Evolutionary conservation across 768 basidiomycete genomes (phyloP).

Genomic region (Rhodotorula diobovata): DNA sequence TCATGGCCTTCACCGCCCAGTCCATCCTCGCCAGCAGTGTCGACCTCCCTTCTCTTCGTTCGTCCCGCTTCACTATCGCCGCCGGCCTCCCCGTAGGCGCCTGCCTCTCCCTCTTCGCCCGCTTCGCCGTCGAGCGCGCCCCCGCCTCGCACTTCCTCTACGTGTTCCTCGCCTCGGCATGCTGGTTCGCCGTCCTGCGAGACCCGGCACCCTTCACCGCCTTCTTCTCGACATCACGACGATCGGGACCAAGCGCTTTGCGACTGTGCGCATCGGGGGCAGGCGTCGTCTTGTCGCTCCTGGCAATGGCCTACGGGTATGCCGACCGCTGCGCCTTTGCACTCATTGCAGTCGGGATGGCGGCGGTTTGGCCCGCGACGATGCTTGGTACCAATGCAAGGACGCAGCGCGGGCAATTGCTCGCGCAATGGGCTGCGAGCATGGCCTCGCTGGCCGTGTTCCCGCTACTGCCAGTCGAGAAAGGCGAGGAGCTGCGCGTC

Average conservation of each 20-base stretch:
- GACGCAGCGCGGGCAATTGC: constrained; percentile 50
- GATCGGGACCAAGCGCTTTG: not conserved
- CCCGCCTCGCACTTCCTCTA: constrained; percentile 74
- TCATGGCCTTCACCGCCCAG: constrained; percentile 54
- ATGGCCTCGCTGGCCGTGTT: constrained; percentile 63
- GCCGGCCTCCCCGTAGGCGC: constrained; percentile 56
- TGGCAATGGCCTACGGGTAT: constrained; percentile 53
- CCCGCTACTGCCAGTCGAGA: constrained; percentile 67
- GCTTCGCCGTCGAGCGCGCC: constrained; percentile 62
- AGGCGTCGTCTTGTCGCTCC: not conserved
- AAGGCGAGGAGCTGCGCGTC: constrained; percentile 57
- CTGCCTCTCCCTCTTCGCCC: constrained; percentile 50
- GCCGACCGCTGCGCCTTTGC: constrained; percentile 65
- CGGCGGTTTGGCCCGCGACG: constrained; percentile 61
- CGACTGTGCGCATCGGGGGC: not conserved
- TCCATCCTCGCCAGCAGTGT: constrained; percentile 13
- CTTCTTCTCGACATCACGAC: not conserved
- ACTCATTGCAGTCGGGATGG: constrained; percentile 62
- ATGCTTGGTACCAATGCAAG: constrained; percentile 41
- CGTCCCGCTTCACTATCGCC: not conserved
- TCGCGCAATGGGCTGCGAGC: constrained; percentile 52
- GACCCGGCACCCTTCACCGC: constrained; percentile 1
- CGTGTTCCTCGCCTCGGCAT: constrained; percentile 67
- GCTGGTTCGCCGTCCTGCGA: constrained; percentile 57
- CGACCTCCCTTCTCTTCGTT: not conserved